Base-by-base conservation (phyloP, 1,284 basidiomycete genomes). In the Moesziomyces globuligerus region DNA sequence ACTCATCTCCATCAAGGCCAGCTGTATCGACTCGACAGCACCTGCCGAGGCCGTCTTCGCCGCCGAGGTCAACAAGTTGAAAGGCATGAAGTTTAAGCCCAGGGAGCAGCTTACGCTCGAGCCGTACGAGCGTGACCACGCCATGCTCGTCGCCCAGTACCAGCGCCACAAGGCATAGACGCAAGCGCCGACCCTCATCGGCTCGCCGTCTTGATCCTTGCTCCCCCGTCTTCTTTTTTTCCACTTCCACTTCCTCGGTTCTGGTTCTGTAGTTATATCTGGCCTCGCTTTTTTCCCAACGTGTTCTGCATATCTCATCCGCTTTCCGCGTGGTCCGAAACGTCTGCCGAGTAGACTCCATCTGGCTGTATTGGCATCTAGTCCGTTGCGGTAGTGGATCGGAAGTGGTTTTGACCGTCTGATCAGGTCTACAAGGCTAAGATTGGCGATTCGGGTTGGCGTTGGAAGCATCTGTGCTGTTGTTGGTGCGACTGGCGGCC, bases 1-100 rank as follows among this genome's bases (percentile, higher is more conserved):
- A 73, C 89, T 99, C 78, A 94, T 99, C 79, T 98, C 94, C 58
- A 97, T 99, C 89, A 99, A 99, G 87, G 96, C 96, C 45, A 94
- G 92, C 83, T 99, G 95, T 87, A 92, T 99, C 84, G 96, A 99
- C 85, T 98, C 93, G 49, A 97, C 94, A 25, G 89, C 88, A 5
- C 89, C 91, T 2, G 90, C 95, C 17, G 93, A 94, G 74, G 90
- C 89, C 23, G 91, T 98, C 38, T 98, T 98, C 79, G 90, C 92
- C 3, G 86, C 87, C 51, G 93, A 98, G 84, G 91, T 98, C 54
- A 89, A 94, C 83, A 89, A 87, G 79, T 86, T 98, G 80, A 90
- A 91, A 83, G 69, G 69, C 39, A 72, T 72, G 69, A 86, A 88
- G 62, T 75, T 76, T 68, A 70, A 74, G 52, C 94, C 95, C 34